Conservation (phyloP, 306 rosid species). For the Sphenostylis stenocarpa region DNA sequence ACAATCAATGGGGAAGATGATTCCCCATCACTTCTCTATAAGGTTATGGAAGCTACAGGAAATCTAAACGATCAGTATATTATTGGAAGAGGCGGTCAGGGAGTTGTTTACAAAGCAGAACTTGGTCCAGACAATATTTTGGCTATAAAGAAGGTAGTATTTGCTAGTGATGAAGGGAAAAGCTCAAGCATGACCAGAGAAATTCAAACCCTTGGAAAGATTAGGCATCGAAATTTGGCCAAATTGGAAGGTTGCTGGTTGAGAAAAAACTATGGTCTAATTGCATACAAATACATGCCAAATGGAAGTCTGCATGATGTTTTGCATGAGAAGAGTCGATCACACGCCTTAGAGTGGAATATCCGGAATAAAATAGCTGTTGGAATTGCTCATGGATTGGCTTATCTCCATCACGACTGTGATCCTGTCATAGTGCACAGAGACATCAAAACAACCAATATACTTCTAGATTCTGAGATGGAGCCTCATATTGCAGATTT, state of each 20-base stretch:
- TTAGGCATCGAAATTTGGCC: slow-evolving; percentile 72
- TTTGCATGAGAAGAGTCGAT: slow-evolving; percentile 56
- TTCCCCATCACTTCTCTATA: slow-evolving; percentile 39
- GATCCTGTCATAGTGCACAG: slow-evolving; percentile 75
- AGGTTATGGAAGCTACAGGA: slow-evolving; percentile 62
- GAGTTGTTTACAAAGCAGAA: slow-evolving; percentile 71
- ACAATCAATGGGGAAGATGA: slow-evolving; percentile 30
- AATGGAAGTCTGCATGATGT: slow-evolving; percentile 86
- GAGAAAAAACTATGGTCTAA: slow-evolving; percentile 56
- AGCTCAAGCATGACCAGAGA: slow-evolving; percentile 60
- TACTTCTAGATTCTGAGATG: slow-evolving; percentile 81
- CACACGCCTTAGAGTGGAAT: slow-evolving; percentile 54
- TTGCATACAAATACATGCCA: slow-evolving; percentile 63
- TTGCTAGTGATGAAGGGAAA: slow-evolving; percentile 42
- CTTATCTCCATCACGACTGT: slow-evolving; percentile 76
- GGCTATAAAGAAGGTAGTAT: slow-evolving; percentile 69
- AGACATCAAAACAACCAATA: slow-evolving; percentile 75
- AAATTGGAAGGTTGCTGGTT: slow-evolving; percentile 62
- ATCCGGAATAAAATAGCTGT: slow-evolving; percentile 60
- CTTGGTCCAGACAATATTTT: slow-evolving; percentile 40
- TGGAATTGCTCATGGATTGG: slow-evolving; percentile 73
- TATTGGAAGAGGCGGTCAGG: slow-evolving; percentile 80
- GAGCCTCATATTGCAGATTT: slow-evolving; percentile 75
- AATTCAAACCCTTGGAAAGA: slow-evolving; percentile 57
- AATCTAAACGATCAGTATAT: slow-evolving; percentile 54